Evolutionary conservation across 495 filamentous ascomycete species (phyloP), one percentile per base, ranked within the genome.

Genomic region (Chaetomium tenue): DNA sequence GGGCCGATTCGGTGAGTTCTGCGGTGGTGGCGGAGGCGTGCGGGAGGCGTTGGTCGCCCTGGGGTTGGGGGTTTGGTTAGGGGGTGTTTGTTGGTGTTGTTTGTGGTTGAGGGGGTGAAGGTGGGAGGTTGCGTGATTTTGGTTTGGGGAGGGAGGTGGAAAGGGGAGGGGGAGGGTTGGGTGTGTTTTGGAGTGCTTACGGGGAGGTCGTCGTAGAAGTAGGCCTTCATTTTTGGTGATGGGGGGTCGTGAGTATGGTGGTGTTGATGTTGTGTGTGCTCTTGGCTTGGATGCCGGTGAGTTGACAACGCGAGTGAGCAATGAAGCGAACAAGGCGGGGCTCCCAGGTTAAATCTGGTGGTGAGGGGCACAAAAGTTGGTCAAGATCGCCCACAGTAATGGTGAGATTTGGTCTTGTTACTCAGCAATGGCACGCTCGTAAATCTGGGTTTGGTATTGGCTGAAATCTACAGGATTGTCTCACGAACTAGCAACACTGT

Each of bases 11-110:
- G 52, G 72, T 64, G 54, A 95, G 82, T 18, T 78, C 71, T 63
- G 84, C 1, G 46, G n/a, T 85, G 72, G 89, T 89, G 25, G 92
- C 3, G 28, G 28, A 30, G 28, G 28, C 28, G 77, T 98, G 94
- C 66, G 90, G 85, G 56, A 88, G 85, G 67, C 95, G 91, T 77
- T 97, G 95, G 82, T 98, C 95, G 78, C 89, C 91, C 91, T 96
- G 67, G 23, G 22, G 15, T 28, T 42, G n/a, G n/a, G n/a, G n/a
- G n/a, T 30, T 30, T 30, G 28, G 6, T 30, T 30, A 30, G 28
- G n/a, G n/a, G n/a, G 2, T 30, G 2, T 30, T 30, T 54, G 44
- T 52, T 52, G 2, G 22, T 30, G 30, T 57, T 57, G 60, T 42
- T 11, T 23, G 22, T 55, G 28, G 26, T 16, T 12, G 51, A 13